Base-by-base conservation (phyloP, 179 eudicot species). In the Beta macrorhiza region DNA sequence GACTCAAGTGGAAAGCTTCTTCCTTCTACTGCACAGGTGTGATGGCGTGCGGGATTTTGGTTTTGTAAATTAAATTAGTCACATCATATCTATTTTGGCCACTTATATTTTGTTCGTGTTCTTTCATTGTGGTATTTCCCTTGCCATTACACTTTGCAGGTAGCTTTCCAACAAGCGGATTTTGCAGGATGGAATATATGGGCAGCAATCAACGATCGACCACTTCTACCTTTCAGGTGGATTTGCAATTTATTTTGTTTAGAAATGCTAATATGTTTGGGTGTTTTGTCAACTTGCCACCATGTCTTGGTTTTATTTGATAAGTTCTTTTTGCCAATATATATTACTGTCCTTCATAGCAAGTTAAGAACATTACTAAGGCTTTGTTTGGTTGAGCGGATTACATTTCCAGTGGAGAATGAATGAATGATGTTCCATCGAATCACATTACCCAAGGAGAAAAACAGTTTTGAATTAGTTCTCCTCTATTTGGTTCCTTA, bases 121-220 rank as follows among this genome's bases (percentile, higher is more conserved):
- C 42, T 53, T 68, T 67, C 19, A 72, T 44, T 5, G 65, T 16
- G 78, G 71, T 45, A 4, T 62, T 79, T 72, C 0, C 17, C 29
- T 57, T 42, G 8, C 67, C 75, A 68, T 78, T 55, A 71, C 71
- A 82, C 16, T 73, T 78, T 51, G 63, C 89, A 94, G 99, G 99
- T 96, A 82, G 99, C 99, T 79, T 92, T 94, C 80, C 99, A 96
- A 88, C 95, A 94, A 87, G 98, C 99, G 74, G 98, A 96, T 90
- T 94, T 91, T 88, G 82, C 94, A 29, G 99, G 98, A 86, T 96
- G 99, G 99, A 96, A 96, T 85, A 80, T 96, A 45, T 96, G 99
- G 99, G 98, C 99, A 78, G 97, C 98, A 78, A 96, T 96, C 79
- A 96, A 96, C 84, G 89, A 87, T 59, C 89, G 97, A 15, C 99